These are phyloP conservation scores for Lentinus brumalis DNA, from an alignment of 768 basidiomycete species.

Conservation along the genomic window DNA sequence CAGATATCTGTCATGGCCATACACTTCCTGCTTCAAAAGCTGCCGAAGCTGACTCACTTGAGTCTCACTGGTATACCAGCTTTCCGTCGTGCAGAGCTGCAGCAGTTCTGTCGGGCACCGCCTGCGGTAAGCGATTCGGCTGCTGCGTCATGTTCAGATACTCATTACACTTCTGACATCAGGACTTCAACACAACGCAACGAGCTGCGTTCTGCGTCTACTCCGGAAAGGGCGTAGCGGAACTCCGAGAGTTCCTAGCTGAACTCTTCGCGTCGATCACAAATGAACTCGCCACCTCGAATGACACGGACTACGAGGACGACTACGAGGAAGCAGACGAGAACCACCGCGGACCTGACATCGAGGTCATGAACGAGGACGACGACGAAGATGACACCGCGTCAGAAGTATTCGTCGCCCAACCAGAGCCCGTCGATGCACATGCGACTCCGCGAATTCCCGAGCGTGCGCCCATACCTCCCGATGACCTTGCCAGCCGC, in stretches of 20 bases:
- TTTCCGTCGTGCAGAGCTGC: constrained; percentile 83
- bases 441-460: constrained; percentile 7
- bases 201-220: constrained; percentile 94
- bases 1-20: constrained; percentile 91
- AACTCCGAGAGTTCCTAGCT: constrained; percentile 78
- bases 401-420: constrained; percentile 15
- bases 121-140: constrained; percentile 60
- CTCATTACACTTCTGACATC: background rate
- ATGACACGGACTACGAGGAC: constrained; percentile 41
- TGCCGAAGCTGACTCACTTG: constrained; percentile 92
- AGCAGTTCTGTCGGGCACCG: constrained; percentile 86
- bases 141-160: background rate
- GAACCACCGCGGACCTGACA: background rate
- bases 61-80: constrained; percentile 96
- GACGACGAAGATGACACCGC: constrained; percentile 21
- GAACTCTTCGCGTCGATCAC: constrained; percentile 76
- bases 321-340: constrained; percentile 10
- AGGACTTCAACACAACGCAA: constrained; percentile 94
- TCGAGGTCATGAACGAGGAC: constrained; percentile 37
- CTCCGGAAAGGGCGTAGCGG: constrained; percentile 86
- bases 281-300: constrained; percentile 58
- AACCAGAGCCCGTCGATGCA: background rate
- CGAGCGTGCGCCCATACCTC: constrained; percentile 1
- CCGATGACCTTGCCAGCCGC: background rate
- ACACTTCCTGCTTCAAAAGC: constrained; percentile 83